A percentile compares a stretch with the other conserved stretches of the same genome.
phyloP scores from a whole-genome alignment of 192 early-diverging fungal genomes.

The Radiomyces spectabilis region DNA sequence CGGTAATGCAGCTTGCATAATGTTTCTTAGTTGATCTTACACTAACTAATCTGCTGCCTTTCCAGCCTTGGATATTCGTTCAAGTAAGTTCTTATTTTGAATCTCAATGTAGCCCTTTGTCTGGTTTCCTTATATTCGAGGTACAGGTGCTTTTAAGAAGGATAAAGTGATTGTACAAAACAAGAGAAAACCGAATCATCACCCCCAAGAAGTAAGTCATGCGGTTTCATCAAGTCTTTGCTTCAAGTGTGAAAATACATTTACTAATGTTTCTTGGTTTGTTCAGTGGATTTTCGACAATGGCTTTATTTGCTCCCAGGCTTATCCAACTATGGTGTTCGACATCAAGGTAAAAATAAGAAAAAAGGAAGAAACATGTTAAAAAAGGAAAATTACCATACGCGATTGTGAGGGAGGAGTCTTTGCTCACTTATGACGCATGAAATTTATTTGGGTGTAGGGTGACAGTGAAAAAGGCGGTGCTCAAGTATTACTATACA shows the following conservation, averaged over 20 bases:
- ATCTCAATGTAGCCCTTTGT: background rate
- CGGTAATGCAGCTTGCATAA: constrained; percentile 12
- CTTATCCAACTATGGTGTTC: constrained; percentile 23
- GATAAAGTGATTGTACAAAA: constrained; percentile 26
- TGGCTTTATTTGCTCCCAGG: constrained; percentile 21
- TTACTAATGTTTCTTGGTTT: background rate
- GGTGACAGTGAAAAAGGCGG: constrained; percentile 25
- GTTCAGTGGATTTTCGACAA: constrained; percentile 22
- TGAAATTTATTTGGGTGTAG: background rate
- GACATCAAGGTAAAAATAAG: constrained; percentile 21
- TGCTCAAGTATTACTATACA: constrained; percentile 23
- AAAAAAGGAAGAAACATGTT: background rate
- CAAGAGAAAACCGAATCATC: constrained; percentile 10
- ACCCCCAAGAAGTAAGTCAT: constrained; percentile 17
- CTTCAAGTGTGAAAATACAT: background rate
- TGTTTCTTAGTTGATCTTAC: background rate
- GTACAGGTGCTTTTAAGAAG: constrained; percentile 28
- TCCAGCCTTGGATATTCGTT: constrained; percentile 20
- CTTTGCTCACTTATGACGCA: too few relatives aligned
- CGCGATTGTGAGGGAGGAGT: too few relatives aligned
- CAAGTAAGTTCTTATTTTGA: constrained; percentile 1
- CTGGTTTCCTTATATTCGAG: background rate
- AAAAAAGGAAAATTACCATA: background rate
- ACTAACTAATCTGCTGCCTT: background rate
- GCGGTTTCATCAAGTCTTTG: background rate